Percentiles rank a stretch among this genome's conserved stretches.
Evolutionary conservation across 441 rosid genomes (phyloP).

Genomic region (Melastoma candidum): DNA sequence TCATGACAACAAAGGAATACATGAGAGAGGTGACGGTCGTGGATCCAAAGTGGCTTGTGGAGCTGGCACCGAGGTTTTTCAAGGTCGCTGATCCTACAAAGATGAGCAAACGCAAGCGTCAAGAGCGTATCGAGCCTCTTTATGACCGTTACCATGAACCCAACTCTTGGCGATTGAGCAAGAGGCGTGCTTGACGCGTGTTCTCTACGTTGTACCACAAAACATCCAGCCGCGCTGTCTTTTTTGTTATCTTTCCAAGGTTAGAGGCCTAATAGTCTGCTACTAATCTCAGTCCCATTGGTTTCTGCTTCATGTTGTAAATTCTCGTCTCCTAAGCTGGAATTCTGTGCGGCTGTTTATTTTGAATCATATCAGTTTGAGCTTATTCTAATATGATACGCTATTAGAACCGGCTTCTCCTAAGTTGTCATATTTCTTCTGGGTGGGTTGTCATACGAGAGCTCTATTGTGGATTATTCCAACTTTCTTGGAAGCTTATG

Average conservation of each 20-base stretch:
- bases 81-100: conserved; percentile 59
- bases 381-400: no score
- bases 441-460: no score
- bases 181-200: conserved; percentile 43
- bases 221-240: no score
- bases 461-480: no score
- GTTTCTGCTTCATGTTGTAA: conserved; percentile 4
- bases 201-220: background rate
- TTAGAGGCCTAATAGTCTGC: no score
- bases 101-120: conserved; percentile 67
- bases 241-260: no score
- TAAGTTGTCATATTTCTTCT: no score
- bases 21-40: conserved; percentile 58
- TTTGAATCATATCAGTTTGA: no score
- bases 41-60: conserved; percentile 68
- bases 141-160: conserved; percentile 66
- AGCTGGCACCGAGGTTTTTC: conserved; percentile 60
- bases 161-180: conserved; percentile 66
- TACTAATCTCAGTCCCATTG: background rate
- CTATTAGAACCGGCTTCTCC: no score
- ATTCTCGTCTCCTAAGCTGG: background rate
- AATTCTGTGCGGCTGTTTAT: no score
- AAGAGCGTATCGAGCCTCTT: conserved; percentile 60
- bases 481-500: no score
- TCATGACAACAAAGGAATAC: conserved; percentile 79